Conservation (phyloP, 1,284 basidiomycete genomes). For the Volvariella volvacea region DNA sequence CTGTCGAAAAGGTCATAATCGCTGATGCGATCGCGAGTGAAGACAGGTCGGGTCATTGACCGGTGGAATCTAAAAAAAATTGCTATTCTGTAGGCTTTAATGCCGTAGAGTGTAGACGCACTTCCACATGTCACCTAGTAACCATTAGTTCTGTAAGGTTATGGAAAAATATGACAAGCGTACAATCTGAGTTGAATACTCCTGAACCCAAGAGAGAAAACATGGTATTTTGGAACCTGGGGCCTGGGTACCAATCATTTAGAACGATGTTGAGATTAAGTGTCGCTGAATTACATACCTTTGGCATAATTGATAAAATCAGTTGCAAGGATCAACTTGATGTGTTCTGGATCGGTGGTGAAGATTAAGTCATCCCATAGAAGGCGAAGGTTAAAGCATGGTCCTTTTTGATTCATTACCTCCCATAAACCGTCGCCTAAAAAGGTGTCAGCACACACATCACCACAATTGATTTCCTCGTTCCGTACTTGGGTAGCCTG, state of each 20-base stretch:
- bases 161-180: background rate
- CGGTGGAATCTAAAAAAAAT: constrained; percentile 39
- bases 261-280: background rate
- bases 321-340: constrained; percentile 36
- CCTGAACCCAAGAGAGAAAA: constrained; percentile 30
- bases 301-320: constrained; percentile 42
- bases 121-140: constrained; percentile 31
- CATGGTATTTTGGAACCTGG: constrained; percentile 18
- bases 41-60: constrained; percentile 51
- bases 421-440: constrained; percentile 13
- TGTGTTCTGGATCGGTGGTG: constrained; percentile 32
- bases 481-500: constrained; percentile 18
- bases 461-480: no score
- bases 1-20: constrained; percentile 50
- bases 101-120: constrained; percentile 8
- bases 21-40: constrained; percentile 43
- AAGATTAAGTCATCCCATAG: constrained; percentile 11
- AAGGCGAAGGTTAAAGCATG: constrained; percentile 12
- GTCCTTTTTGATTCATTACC: constrained; percentile 8
- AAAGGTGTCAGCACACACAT: background rate
- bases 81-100: background rate
- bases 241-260: constrained; percentile 14
- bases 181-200: constrained; percentile 32
- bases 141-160: background rate
- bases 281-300: constrained; percentile 24